Conservation (phyloP, 768 basidiomycete genomes). For the Baorangia bicolor region DNA sequence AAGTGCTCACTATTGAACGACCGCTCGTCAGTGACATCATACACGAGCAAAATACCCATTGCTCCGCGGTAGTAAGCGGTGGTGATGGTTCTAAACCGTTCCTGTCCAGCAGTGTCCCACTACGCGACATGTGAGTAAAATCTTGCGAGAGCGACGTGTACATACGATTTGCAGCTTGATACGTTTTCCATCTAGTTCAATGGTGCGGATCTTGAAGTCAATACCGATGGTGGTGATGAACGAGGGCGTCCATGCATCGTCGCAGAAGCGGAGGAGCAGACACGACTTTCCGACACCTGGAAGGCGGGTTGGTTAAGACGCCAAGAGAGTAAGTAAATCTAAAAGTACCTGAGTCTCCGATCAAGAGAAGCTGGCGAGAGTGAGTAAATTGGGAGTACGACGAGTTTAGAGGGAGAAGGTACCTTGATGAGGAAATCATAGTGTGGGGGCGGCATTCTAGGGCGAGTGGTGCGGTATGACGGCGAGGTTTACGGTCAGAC, state of each 20-base stretch:
- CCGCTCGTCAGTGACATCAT: constrained; percentile 92
- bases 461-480: not conserved
- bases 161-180: constrained; percentile 98
- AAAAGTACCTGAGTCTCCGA: constrained; percentile 84
- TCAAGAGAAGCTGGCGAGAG: constrained; percentile 74
- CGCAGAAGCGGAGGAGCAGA: constrained; percentile 94
- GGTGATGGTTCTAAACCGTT: constrained; percentile 97
- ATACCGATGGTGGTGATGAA: constrained; percentile 99
- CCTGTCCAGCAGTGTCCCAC: constrained; percentile 99
- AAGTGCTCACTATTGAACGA: constrained; percentile 89
- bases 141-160: constrained; percentile 9
- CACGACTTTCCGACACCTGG: constrained; percentile 95
- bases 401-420: constrained; percentile 8
- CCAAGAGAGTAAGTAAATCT: not conserved
- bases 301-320: constrained; percentile 13
- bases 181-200: constrained; percentile 96
- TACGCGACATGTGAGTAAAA: constrained; percentile 32
- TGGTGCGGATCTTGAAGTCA: constrained; percentile 99
- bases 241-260: constrained; percentile 98
- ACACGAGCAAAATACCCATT: constrained; percentile 98
- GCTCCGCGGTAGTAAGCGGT: constrained; percentile 99
- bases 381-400: not conserved
- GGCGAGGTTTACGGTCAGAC: not conserved
- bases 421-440: constrained; percentile 98
- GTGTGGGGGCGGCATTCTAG: constrained; percentile 81